Evolutionary conservation across 768 basidiomycete genomes (phyloP), one percentile per base, ranked within the genome.

Genomic region (Lentinula guzmanii): DNA sequence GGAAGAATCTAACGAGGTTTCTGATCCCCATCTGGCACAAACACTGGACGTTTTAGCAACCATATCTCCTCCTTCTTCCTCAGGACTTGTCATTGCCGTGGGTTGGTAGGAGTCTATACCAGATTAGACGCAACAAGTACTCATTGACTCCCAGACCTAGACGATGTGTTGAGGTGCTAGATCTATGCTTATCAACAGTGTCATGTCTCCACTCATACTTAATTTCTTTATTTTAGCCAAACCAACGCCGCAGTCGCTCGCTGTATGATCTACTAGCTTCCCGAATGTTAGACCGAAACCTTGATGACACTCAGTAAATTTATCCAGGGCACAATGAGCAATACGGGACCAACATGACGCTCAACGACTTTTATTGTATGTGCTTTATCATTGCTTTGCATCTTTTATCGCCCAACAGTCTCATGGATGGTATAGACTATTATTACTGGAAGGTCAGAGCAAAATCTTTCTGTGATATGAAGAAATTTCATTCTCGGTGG

Each of bases 381-480:
- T 72, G 28, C 18, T n/a, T 35, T 24, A 3, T 7, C 31, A 45
- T 18, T 65, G 37, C 33, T 21, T 58, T 16, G 18, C 9, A 34
- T 21, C 42, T 43, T 15, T 46, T 46, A 35, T 11, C 11, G 37
- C 11, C 11, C 8, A 37, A 8, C 37, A 13, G 7, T 46, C 33
- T 48, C 15, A 41, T 63, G n/a, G 53, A 41, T 53, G 42, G 16
- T 9, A 45, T 62, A 86, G 84, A 90, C 68, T 89, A 88, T 65
- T 88, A 87, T 70, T 89, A 86, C 68, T 90, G 89, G 89, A 89
- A 87, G 79, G 88, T 82, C 55, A 54, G 70, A 45, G 28, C 33
- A 9, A 50, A 16, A 31, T 37, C 31, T 37, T 13, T 50, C 42
- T 48, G 9, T n/a, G 15, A 5, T 37, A 1, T 3, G 18, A 18